A percentile compares a stretch with the other conserved stretches of the same genome.
phyloP scores from a whole-genome alignment of 2,329 filamentous ascomycete genomes.

The Rutstroemia sp. region DNA sequence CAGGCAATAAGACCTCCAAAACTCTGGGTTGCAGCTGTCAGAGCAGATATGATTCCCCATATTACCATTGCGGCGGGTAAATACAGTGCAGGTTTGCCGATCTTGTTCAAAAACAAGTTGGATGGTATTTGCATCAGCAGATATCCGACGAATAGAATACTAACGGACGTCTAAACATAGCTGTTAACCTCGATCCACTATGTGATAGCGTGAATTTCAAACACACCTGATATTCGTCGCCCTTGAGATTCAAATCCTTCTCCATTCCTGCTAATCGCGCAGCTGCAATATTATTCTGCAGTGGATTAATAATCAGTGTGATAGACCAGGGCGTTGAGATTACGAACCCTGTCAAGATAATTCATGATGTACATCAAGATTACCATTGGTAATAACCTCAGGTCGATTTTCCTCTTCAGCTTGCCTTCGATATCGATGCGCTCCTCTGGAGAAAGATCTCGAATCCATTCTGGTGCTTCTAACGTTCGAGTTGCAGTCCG shows the following conservation, averaged over 20 bases:
- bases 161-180: slow-evolving; percentile 32
- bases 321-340: too few species aligned
- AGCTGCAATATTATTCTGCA: slow-evolving; percentile 46
- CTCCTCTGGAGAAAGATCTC: slow-evolving; percentile 43
- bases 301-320: background rate
- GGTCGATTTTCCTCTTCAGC: slow-evolving; percentile 58
- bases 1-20: slow-evolving; percentile 39
- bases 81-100: slow-evolving; percentile 42
- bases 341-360: slow-evolving; percentile 43
- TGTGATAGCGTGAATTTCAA: background rate
- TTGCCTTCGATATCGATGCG: slow-evolving; percentile 45
- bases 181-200: background rate
- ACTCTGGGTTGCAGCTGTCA: slow-evolving; percentile 40
- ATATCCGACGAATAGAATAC: slow-evolving; percentile 34
- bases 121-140: slow-evolving; percentile 39
- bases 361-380: slow-evolving; percentile 67
- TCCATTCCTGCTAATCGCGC: slow-evolving; percentile 45
- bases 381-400: slow-evolving; percentile 57
- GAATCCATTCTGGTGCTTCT: slow-evolving; percentile 29
- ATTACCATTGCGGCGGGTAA: slow-evolving; percentile 41
- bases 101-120: slow-evolving; percentile 41
- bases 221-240: slow-evolving; percentile 35
- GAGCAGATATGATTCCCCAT: slow-evolving; percentile 43
- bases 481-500: background rate
- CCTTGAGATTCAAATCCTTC: slow-evolving; percentile 34